Base-by-base conservation (phyloP, 306 rosid species). In the Neltuma alba region DNA sequence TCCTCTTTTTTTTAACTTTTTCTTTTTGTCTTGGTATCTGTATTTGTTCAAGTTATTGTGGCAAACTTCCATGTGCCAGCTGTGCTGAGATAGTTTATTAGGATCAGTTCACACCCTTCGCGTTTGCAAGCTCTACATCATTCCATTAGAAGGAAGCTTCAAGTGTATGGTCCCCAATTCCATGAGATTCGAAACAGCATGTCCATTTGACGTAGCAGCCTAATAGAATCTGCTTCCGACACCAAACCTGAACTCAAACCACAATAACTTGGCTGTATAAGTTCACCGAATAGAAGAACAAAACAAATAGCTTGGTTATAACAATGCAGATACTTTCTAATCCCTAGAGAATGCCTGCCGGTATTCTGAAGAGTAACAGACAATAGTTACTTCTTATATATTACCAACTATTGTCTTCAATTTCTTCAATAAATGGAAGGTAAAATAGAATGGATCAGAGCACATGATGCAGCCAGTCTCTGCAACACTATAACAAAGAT, bases 31-130 rank as follows among this genome's bases (percentile, higher is more conserved):
- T 11, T 21, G 54, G 60, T n/a, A 30, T 64, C 63, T 62, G 62
- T 30, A 4, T 67, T 66, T 79, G 37, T 30, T 74, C 50, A 61
- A 74, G 80, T 12, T 82, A 36, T 64, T 70, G 58, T 68, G 83
- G 75, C 70, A 83, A 60, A 65, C 54, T 67, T 80, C 50, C 40
- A 67, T 79, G 79, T 52, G 68, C 84, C 82, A 79, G 85, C 79
- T 83, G 88, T 81, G 72, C 33, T 13, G 83, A 64, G 83, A 74
- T 40, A 75, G 21, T 74, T 79, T 66, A 57, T 8, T 79, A 21
- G 21, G 55, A 27, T 50, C 38, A 33, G 60, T 74, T 63, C 78
- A 73, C 60, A 81, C 63, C 3, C 61, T 23, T 80, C 16, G 25
- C 57, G 45, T 48, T 73, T 55, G 78, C 75, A 37, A 50, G 71